These are phyloP conservation scores for Cinnamomum micranthum DNA, from an alignment of 164 flowering plant genomes.

Conservation along the genomic window DNA sequence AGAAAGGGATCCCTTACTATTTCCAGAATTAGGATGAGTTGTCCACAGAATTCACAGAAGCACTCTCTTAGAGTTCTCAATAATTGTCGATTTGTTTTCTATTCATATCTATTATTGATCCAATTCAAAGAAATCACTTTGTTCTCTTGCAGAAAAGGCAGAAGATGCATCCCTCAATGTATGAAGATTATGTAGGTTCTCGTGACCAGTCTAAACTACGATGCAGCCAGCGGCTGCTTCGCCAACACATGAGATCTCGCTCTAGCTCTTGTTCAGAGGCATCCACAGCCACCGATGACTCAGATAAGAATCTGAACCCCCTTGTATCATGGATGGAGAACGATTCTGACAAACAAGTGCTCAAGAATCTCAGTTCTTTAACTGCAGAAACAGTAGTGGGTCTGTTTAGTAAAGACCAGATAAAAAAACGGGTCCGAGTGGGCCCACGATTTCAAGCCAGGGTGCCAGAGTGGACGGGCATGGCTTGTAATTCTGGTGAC, in stretches of 20 bases:
- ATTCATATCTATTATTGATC: too few species aligned
- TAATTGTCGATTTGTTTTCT: neutral
- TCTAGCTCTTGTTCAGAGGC: constrained; percentile 21
- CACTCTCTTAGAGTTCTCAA: neutral
- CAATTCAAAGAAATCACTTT: neutral
- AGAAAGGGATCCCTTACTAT: too few species aligned
- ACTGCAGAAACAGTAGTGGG: constrained; percentile 18
- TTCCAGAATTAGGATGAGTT: neutral
- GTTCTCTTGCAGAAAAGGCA: constrained; percentile 49
- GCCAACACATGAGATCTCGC: constrained; percentile 23
- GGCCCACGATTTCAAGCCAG: constrained; percentile 63
- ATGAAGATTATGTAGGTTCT: constrained; percentile 43
- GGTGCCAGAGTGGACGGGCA: constrained; percentile 66
- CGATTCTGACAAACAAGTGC: constrained; percentile 4
- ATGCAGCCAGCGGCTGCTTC: constrained; percentile 34
- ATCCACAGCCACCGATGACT: constrained; percentile 18
- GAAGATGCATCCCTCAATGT: constrained; percentile 76
- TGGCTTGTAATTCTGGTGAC: constrained; percentile 29
- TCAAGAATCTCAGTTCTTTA: constrained; percentile 18
- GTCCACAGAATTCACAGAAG: too few species aligned
- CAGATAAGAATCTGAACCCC: constrained; percentile 11
- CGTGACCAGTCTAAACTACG: constrained; percentile 31
- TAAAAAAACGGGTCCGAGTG: constrained; percentile 32
- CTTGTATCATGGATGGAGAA: constrained; percentile 4
- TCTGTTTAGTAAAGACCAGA: constrained; percentile 17